These are phyloP conservation scores for Puccinia polysora DNA, from an alignment of 1,284 basidiomycete genomes.

Conservation along the genomic window DNA sequence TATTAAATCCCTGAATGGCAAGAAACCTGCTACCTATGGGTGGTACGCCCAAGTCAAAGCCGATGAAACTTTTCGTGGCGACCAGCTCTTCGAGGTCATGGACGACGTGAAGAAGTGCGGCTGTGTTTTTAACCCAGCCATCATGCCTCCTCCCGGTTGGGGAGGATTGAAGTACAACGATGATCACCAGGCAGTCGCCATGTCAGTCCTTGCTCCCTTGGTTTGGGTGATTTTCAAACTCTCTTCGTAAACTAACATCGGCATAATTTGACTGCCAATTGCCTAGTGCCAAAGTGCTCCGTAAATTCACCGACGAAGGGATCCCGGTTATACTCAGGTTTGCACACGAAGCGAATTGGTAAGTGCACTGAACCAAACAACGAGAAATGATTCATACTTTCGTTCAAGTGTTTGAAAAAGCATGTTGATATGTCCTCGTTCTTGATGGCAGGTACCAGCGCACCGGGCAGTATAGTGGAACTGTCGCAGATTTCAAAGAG, in stretches of 20 bases:
- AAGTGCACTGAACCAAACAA: not conserved
- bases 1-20: conserved; percentile 5
- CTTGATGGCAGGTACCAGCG: conserved; percentile 48
- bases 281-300: conserved; percentile 49
- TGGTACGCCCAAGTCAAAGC: conserved; percentile 53
- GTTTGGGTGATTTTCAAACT: not conserved
- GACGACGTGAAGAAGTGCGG: conserved; percentile 50
- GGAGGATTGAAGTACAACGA: not conserved
- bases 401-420: not conserved
- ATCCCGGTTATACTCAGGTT: conserved; percentile 53
- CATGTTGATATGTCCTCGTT: not conserved
- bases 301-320: conserved; percentile 53
- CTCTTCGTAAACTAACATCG: not conserved
- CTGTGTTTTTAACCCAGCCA: conserved; percentile 52
- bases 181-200: conserved; percentile 8
- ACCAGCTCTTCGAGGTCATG: conserved; percentile 50
- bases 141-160: conserved; percentile 46
- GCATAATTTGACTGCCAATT: not conserved
- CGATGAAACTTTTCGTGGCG: conserved; percentile 50
- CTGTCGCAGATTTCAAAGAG: conserved; percentile 51
- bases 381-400: too few relatives aligned
- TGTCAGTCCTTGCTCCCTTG: conserved; percentile 7
- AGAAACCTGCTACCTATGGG: conserved; percentile 27
- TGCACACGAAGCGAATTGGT: conserved; percentile 49
- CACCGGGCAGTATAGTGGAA: conserved; percentile 17